Evolutionary conservation across 495 filamentous ascomycete species (phyloP).

Genomic region (Aspergillus cristatus): DNA sequence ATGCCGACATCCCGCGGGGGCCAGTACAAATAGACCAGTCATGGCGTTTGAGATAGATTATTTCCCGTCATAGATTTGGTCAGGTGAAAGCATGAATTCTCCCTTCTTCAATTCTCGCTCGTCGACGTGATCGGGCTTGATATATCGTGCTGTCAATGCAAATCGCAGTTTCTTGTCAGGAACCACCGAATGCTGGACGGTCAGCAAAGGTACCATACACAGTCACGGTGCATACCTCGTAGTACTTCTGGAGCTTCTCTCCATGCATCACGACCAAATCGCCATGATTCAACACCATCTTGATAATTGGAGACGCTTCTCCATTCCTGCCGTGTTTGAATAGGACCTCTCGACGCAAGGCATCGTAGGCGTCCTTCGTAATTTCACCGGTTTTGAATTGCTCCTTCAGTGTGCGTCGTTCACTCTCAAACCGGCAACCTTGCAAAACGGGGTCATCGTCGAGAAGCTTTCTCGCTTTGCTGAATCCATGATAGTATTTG

Average conservation of each 20-base stretch:
- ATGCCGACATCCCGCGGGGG: too few species aligned
- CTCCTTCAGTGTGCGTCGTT: conserved; percentile 30
- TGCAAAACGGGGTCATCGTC: conserved; percentile 20
- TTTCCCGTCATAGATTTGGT: conserved; percentile 28
- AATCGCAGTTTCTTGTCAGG: conserved; percentile 53
- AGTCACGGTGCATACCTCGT: conserved; percentile 46
- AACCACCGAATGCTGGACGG: conserved; percentile 50
- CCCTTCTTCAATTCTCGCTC: conserved; percentile 17
- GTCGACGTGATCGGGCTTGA: conserved; percentile 19
- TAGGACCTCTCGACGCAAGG: conserved; percentile 4
- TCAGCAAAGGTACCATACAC: neutral
- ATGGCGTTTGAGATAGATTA: conserved; percentile 7
- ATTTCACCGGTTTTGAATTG: conserved; percentile 14
- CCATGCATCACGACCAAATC: conserved; percentile 83
- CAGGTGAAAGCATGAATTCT: conserved; percentile 13
- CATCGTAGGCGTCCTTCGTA: conserved; percentile 11
- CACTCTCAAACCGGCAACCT: conserved; percentile 28
- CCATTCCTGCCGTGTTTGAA: conserved; percentile 6
- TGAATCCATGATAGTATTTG: conserved; percentile 37
- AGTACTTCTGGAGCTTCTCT: conserved; percentile 56
- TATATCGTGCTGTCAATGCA: conserved; percentile 42
- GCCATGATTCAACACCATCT: conserved; percentile 56
- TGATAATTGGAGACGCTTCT: conserved; percentile 15
- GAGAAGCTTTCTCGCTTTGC: conserved; percentile 13
- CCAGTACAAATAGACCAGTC: neutral